Base-by-base conservation (phyloP, 2,329 filamentous ascomycete species). In the Lachnellula occidentalis region DNA sequence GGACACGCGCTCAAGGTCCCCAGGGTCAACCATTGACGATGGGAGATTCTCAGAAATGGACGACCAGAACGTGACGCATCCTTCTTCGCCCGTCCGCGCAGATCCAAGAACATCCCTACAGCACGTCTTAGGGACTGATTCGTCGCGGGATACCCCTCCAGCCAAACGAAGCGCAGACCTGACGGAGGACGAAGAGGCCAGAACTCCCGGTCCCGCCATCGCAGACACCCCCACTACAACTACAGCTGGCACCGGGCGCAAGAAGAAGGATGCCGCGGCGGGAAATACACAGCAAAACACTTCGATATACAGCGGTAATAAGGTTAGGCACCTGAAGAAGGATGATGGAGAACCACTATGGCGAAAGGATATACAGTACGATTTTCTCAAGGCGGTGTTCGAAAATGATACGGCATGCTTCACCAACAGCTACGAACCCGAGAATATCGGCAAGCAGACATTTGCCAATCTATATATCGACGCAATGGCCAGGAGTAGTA, bases 401-500 rank as follows among this genome's bases (percentile, higher is more conserved):
- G 86, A 92, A 67, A 81, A 94, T 67, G 78, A 87, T 1, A 69
- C 76, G 50, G 76, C 75, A 59, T 91, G 91, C 67, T 99, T 99
- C 71, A 95, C 90, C 68, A 95, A 95, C 69, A 88, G 88, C 70
- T 95, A 92, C 71, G 91, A 96, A 64, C 70, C 76, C 3, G 72
- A 75, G 6, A 69, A 66, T 48, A 67, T 77, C 17, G 81, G 81
- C 54, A 85, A 86, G 66, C 85, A 88, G 66, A 88, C 82, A 61
- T 99, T 99, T 70, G 92, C 94, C 58, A 92, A 97, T 71, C 83
- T 99, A 57, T 99, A 99, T 73, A 92, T 99, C 66, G 94, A 97
- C 72, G 92, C 94, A 57, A 97, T 99, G 92, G 91, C 94, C 3
- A 84, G 91, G 71, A 99, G 94, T 75, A 96, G 90, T 78, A 99